Percentiles rank a stretch among this genome's conserved stretches.
These are phyloP conservation scores for Echria macrotheca DNA, from an alignment of 495 filamentous ascomycete species.

Conservation along the genomic window DNA sequence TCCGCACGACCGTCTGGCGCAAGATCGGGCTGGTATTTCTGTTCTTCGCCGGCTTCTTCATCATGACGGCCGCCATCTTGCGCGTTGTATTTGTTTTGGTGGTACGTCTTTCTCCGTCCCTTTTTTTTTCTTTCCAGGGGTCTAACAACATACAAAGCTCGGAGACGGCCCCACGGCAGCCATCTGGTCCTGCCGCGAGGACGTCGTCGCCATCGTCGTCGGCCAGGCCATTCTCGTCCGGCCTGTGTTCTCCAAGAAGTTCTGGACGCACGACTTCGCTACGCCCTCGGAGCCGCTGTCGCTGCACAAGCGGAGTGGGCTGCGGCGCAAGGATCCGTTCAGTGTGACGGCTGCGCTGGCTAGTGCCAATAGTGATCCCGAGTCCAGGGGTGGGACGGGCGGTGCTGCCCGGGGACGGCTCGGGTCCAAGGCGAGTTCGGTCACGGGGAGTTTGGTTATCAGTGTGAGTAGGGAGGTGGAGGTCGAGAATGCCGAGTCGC, in stretches of 20 bases:
- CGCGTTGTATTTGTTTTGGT: constrained; percentile 10
- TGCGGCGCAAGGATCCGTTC: background rate
- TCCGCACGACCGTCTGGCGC: constrained; percentile 7
- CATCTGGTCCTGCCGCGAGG: constrained; percentile 11
- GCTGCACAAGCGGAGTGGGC: background rate
- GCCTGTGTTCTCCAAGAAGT: background rate
- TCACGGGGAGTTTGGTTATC: constrained; percentile 1
- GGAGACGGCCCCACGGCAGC: constrained; percentile 6
- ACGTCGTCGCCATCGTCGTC: constrained; percentile 9
- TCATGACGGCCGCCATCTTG: constrained; percentile 8
- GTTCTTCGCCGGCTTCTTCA: constrained; percentile 11
- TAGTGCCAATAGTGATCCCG: too few species aligned
- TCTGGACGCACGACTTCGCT: constrained; percentile 4
- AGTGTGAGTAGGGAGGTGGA: constrained; percentile 3
- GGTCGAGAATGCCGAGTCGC: constrained; percentile 3
- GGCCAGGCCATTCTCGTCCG: constrained; percentile 9
- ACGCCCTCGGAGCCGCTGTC: background rate
- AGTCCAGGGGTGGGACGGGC: too few species aligned
- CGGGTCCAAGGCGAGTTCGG: too few species aligned
- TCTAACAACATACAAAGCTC: background rate
- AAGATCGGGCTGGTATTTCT: constrained; percentile 4
- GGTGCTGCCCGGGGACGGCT: too few species aligned
- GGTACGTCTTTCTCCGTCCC: background rate
- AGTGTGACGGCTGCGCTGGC: background rate
- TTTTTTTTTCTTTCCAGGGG: background rate